Evolutionary conservation across 495 filamentous ascomycete species (phyloP), one percentile per base, ranked within the genome.

Genomic region (Mytilinidion resinicola): DNA sequence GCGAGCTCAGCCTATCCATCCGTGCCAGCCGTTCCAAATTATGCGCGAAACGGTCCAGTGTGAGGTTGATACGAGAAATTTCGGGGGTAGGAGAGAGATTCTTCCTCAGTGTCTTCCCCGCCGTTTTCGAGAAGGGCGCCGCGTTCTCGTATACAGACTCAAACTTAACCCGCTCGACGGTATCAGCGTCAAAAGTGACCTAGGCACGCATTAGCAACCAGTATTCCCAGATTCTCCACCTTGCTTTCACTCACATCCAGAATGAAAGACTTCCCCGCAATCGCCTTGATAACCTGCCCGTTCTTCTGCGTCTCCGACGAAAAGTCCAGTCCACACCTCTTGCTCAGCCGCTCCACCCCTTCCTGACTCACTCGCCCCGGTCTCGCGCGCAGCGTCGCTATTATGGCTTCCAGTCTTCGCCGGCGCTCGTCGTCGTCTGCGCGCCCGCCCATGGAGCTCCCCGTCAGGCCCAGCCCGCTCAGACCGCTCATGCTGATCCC

Each of bases 21-120:
- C 76, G 79, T 1, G 88, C 86, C 42, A 97, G 74, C 60, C 86
- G 81, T 65, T 89, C 85, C 46, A 98, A 73, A 71, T 96, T 96
- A 42, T 77, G 79, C 17, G 87, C 83, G 69, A 97, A 97, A 4
- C 74, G 74, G 19, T 83, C 79, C 20, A 95, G 73, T 33, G 75
- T 80, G 58, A 83, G 86, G 72, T 79, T 80, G 14, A 68, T 61
- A 9, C 70, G 75, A 38, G 68, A 58, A 34, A 72, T 69, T 1
- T 66, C 75, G 14, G 76, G 76, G 25, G 71, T 70, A 60, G 77
- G 74, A 17, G 69, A 69, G 38, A 85, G 65, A 60, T 81, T 76
- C 11, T 75, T 68, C 60, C 77, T 74, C 53, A 86, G 62, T 6
- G 85, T 75, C 17, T 76, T 71, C 11, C 77, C 78, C 10, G 78